Evolutionary conservation across 208 protist genomes (phyloP), one percentile per base, ranked within the genome.

Genomic region (Crithidia sp.): DNA sequence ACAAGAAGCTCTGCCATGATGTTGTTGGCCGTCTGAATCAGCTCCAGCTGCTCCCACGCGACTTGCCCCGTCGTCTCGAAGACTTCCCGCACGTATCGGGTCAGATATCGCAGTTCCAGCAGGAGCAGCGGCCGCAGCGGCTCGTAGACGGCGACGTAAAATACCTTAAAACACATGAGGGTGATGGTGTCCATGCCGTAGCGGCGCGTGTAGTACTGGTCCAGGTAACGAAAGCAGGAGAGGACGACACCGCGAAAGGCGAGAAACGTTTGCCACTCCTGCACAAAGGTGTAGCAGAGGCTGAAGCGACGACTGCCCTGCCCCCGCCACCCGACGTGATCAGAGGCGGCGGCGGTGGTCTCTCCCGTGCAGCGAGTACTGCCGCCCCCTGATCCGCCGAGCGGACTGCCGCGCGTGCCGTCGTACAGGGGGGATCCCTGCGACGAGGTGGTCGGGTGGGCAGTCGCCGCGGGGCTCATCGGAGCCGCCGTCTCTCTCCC

Each of bases 161-260:
- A 95, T n/a, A 92, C 68, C 69, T 94, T 93, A 10, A 90, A 54
- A 64, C 89, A 94, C 81, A 95, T 77, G 50, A 82, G 76, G 9
- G 78, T 78, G 36, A 96, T 73, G n/a, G 81, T 81, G 74, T 95
- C 89, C 68, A 95, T 84, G 36, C 79, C 76, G 39, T 80, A 90
- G 43, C 84, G 81, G 19, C 67, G 59, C 0, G 85, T 90, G 76
- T 92, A 93, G 81, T 88, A 91, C 75, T 94, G 87, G 74, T 96
- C 88, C 0, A 96, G 81, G 78, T 95, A 96, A 41, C 85, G 71
- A 67, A 96, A 95, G 66, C 87, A 90, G 16, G 90, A 95, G n/a
- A 90, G 71, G 9, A 90, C 87, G 36, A 90, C 80, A 10, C 82
- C 71, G 67, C 85, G 79, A 44, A 95, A 93, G 13, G 78, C 28